Base-by-base conservation (phyloP, 2,329 filamentous ascomycete genomes). In the Pyrenophora tritici-repentis region DNA sequence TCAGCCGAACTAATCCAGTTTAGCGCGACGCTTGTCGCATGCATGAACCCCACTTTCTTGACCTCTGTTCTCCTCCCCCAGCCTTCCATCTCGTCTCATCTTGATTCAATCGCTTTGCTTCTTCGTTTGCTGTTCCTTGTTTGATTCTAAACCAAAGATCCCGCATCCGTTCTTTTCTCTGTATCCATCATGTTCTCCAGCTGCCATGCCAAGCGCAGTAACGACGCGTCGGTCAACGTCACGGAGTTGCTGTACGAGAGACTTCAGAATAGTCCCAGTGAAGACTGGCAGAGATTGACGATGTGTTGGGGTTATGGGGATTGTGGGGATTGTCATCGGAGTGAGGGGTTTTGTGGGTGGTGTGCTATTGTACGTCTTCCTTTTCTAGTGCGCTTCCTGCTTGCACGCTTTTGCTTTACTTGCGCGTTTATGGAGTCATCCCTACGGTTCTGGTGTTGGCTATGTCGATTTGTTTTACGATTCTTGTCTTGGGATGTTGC, bases 301-400 rank as follows among this genome's bases (percentile, higher is more conserved):
- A 56, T 62, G 22, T 73, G 71, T 44, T 73, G 71, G 71, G 69
- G 70, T 0, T 68, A 68, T 24, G 45, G 26, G 6, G 71, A 73
- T 37, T 73, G 71, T 47, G 71, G 71, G 4, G 71, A 73, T 47
- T 73, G 71, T 26, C 69, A 72, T 56, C 56, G 67, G 6, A 71
- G 66, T 49, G 51, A 67, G 5, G 68, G 65, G 0, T 59, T 59
- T 38, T 79, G 76, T 54, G 76, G 76, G 17, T 78, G 77, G 77
- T 79, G 77, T 61, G 71, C 76, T 1, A 72, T 72, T 31, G 74
- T 75, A 54, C 61, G 73, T n/a, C n/a, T n/a, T n/a, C n/a, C n/a
- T n/a, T n/a, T n/a, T n/a, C n/a, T n/a, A n/a, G n/a, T n/a, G n/a
- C n/a, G n/a, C n/a, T n/a, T n/a, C n/a, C n/a, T n/a, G n/a, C n/a